A percentile compares a stretch with the other conserved stretches of the same genome.
Conservation (phyloP, 768 basidiomycete species). For the Crucibulum laeve region DNA sequence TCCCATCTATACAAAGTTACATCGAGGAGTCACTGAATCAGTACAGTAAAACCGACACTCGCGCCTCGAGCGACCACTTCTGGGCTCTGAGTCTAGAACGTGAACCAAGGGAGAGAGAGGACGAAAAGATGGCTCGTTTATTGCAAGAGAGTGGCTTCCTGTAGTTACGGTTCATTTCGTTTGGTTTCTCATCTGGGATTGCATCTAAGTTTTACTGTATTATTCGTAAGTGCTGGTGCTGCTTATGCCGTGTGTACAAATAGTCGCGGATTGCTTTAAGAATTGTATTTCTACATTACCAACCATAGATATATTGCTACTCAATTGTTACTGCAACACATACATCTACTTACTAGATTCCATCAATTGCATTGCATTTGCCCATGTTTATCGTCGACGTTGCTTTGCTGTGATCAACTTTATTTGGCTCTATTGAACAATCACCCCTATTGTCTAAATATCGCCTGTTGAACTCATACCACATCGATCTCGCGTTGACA, state of each 20-base stretch:
- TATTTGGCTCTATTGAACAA: too few relatives aligned
- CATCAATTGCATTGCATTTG: too few relatives aligned
- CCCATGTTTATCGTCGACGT: too few relatives aligned
- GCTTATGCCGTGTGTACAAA: conserved; percentile 16
- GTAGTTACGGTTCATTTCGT: conserved; percentile 27
- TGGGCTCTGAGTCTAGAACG: conserved; percentile 84
- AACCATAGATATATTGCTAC: too few relatives aligned
- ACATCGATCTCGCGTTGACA: too few relatives aligned
- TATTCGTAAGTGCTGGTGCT: conserved; percentile 14
- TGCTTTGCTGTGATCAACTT: too few relatives aligned
- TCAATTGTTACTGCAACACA: too few relatives aligned
- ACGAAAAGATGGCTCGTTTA: conserved; percentile 92
- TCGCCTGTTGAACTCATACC: too few relatives aligned
- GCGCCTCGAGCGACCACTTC: conserved; percentile 69
- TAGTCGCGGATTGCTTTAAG: neutral
- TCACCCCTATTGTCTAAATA: too few relatives aligned
- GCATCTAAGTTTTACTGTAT: conserved; percentile 7
- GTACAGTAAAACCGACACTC: conserved; percentile 64
- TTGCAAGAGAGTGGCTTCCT: conserved; percentile 88
- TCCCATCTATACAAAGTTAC: conserved; percentile 65
- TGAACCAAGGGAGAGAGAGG: conserved; percentile 93
- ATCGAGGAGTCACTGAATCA: conserved; percentile 76
- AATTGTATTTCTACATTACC: neutral
- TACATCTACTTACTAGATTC: too few relatives aligned
- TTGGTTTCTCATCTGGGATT: neutral